Conservation (phyloP, 805 yeast genomes). For the Metschnikowia arizonensis region DNA sequence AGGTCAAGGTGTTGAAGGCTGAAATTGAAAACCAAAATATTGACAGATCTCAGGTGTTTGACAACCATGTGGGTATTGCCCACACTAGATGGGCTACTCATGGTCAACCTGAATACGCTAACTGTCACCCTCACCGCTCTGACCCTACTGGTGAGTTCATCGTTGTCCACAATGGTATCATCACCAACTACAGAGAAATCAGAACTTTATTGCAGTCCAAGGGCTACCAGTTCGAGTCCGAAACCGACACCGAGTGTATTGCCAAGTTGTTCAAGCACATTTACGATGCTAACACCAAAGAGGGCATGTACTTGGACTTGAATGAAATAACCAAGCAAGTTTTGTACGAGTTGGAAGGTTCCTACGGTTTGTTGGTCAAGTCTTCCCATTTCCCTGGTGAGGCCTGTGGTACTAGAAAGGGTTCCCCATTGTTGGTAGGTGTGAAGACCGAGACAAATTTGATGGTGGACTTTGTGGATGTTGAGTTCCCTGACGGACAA, state of each 20-base stretch:
- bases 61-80: conserved; percentile 92
- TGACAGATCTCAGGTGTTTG: conserved; percentile 61
- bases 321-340: conserved; percentile 91
- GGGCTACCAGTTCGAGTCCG: conserved; percentile 82
- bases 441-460: conserved; percentile 93
- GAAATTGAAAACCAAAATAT: conserved; percentile 51
- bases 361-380: conserved; percentile 92
- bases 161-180: conserved; percentile 96
- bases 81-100: conserved; percentile 99
- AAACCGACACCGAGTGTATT: conserved; percentile 96
- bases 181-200: conserved; percentile 90
- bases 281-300: conserved; percentile 69
- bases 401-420: conserved; percentile 94
- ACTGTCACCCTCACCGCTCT: conserved; percentile 96
- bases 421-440: conserved; percentile 95
- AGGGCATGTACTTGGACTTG: conserved; percentile 80
- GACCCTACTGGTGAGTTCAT: conserved; percentile 80
- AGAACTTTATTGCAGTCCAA: conserved; percentile 74
- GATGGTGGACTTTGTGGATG: conserved; percentile 97
- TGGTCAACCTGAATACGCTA: conserved; percentile 80
- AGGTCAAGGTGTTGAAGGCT: conserved; percentile 74
- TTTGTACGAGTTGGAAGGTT: conserved; percentile 90
- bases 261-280: conserved; percentile 92
- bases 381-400: conserved; percentile 93
- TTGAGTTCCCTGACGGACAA: conserved; percentile 80